Evolutionary conservation across 768 basidiomycete genomes (phyloP), one percentile per base, ranked within the genome.

Genomic region (Boletellus ananas): DNA sequence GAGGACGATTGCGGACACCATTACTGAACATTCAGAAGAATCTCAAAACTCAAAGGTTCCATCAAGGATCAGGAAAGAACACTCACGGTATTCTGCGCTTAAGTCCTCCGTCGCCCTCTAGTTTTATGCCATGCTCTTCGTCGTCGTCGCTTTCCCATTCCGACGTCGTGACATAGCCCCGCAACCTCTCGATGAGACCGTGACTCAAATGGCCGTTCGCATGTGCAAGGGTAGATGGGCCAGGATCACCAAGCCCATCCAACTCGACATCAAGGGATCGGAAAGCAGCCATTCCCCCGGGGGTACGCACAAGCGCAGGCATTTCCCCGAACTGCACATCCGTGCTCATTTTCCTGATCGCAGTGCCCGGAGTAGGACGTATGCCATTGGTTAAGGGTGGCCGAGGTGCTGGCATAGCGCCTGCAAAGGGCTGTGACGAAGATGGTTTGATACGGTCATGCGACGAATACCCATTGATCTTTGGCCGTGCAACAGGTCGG

Each of bases 261-360:
- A 85, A 60, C 16, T 78, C 78, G 10, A 51, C 61, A 52, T 90
- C 86, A 7, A 92, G 71, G 43, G 80, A 72, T 23, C 65, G 65
- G 58, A 92, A 91, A 46, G 72, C 56, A 3, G 74, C 63, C 91
- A 94, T 94, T n/a, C 83, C 83, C 50, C 81, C 76, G 0, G 81
- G 72, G 0, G 88, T 87, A 16, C 91, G 84, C 12, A 79, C 62
- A 13, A 92, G 77, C 0, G 87, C 87, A 5, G 79, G 79, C 39
- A 76, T 76, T 34, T 93, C 89, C 4, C 73, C 69, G 55, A 92
- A 90, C 3, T 77, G 69, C 0, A 74, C 62, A 57, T 82, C 76
- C 46, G 69, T 38, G 72, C 36, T 43, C 35, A 42, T 49, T 21
- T 47, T 64, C 47, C 40, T 64, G 31, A 56, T 9, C 36, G 49